These are phyloP conservation scores for Penicillium rolfsii DNA, from an alignment of 2,329 filamentous ascomycete species.

Conservation along the genomic window DNA sequence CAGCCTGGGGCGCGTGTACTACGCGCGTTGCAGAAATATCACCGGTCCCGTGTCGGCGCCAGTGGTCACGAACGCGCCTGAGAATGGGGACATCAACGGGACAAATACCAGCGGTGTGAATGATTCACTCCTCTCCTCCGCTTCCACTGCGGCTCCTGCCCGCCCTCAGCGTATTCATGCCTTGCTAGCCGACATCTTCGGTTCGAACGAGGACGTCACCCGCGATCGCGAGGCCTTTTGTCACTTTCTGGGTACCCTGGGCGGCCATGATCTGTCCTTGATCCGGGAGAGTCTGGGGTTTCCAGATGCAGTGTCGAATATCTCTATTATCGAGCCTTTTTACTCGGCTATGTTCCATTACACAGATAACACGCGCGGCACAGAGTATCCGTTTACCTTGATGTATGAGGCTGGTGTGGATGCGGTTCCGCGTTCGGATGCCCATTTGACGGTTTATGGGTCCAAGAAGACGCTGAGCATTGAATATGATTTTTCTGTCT, in stretches of 20 bases:
- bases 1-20: conserved; percentile 56
- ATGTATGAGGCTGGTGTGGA: conserved; percentile 63
- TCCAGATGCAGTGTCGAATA: conserved; percentile 52
- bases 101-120: not conserved
- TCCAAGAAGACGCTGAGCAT: conserved; percentile 58
- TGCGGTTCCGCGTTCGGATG: conserved; percentile 50
- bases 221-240: conserved; percentile 39
- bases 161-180: conserved; percentile 15
- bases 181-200: conserved; percentile 35
- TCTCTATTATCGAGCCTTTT: conserved; percentile 49
- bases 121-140: not conserved
- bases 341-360: conserved; percentile 45
- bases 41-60: conserved; percentile 52
- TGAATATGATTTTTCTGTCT: conserved; percentile 60
- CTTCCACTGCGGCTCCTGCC: not conserved
- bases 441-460: conserved; percentile 53
- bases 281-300: conserved; percentile 60
- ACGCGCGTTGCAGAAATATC: conserved; percentile 58
- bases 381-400: conserved; percentile 51
- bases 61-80: not conserved
- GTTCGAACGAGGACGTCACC: conserved; percentile 32
- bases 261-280: conserved; percentile 58
- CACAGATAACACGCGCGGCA: conserved; percentile 21
- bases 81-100: not conserved
- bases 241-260: conserved; percentile 53